Conservation (phyloP, 2,329 filamentous ascomycete genomes). For the Trichophyton mentagrophytes region DNA sequence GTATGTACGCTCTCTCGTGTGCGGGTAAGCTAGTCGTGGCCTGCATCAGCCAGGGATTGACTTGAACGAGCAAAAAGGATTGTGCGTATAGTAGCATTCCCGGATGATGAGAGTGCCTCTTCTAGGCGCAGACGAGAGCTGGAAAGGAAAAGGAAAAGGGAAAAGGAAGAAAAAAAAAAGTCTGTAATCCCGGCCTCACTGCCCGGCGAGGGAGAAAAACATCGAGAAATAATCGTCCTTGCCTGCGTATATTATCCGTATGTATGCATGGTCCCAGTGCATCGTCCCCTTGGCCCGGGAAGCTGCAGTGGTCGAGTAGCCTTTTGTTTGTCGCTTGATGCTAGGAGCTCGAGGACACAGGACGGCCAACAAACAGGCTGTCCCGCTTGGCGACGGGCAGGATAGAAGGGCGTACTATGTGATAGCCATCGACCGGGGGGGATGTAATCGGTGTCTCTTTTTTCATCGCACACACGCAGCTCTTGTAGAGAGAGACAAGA, state of each 20-base stretch:
- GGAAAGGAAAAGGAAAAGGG: too few relatives aligned
- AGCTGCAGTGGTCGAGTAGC: background rate
- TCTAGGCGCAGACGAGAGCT: background rate
- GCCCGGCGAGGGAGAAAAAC: background rate
- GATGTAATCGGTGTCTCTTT: background rate
- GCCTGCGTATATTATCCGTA: background rate
- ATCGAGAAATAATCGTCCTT: background rate
- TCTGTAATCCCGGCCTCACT: background rate
- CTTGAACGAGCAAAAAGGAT: background rate
- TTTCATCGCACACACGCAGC: background rate
- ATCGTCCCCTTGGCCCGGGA: background rate
- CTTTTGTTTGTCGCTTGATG: background rate
- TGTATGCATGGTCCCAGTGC: too few relatives aligned
- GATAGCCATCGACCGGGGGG: background rate
- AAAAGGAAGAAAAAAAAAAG: background rate
- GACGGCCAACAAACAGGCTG: background rate
- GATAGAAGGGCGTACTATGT: background rate
- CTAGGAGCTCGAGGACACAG: background rate
- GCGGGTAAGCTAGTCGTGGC: background rate
- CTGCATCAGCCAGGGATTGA: background rate
- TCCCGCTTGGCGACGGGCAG: background rate
- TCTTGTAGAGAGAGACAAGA: background rate
- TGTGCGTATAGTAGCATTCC: too few relatives aligned
- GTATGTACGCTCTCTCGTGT: background rate
- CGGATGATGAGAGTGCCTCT: background rate